Base-by-base conservation (phyloP, 2,329 filamentous ascomycete genomes). In the Furcasterigmium furcatum region DNA sequence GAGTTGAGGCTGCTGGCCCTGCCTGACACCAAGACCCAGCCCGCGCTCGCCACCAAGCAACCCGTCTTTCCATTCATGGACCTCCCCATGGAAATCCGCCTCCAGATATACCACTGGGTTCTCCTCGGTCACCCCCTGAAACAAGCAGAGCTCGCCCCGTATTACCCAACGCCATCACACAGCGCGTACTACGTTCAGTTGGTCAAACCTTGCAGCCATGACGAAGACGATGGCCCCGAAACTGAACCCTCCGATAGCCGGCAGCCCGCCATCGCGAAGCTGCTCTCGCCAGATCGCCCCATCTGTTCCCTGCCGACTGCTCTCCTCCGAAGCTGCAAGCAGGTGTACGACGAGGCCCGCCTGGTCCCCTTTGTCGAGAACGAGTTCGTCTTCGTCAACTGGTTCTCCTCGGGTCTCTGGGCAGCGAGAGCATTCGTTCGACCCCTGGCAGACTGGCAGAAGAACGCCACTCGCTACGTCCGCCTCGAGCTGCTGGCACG, bases 341-440 rank as follows among this genome's bases (percentile, higher is more conserved):
- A 72, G 45, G 52, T 76, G 18, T 75, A 74, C 56, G 25, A 53
- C 43, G 74, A 77, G 50, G 59, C 64, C 4, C 63, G 68, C 4
- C 16, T 46, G 1, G 21, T 74, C 3, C 69, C 73, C 3, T 74
- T 73, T 50, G 51, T 55, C 8, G 47, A 55, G 19, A 74, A 72
- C 56, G 71, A 74, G 43, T 76, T 76, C 46, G 64, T 65, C 20
- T 77, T 74, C 48, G 59, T 67, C 30, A 70, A 68, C 36, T 71
- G 68, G 66, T 73, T 73, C 55, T 62, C 66, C 12, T 71, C 68
- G 13, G 73, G 72, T 0, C 53, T 73, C 4, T 65, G 65, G 52
- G 63, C 70, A 1, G 72, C 71, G 1, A 53, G 62, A 9, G 57
- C 59, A 1, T 69, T 73, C 44, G 58, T 64, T 2, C 50, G 57